These are phyloP conservation scores for Erucastrum elatum DNA, from an alignment of 345 rosid genomes.

Conservation along the genomic window DNA sequence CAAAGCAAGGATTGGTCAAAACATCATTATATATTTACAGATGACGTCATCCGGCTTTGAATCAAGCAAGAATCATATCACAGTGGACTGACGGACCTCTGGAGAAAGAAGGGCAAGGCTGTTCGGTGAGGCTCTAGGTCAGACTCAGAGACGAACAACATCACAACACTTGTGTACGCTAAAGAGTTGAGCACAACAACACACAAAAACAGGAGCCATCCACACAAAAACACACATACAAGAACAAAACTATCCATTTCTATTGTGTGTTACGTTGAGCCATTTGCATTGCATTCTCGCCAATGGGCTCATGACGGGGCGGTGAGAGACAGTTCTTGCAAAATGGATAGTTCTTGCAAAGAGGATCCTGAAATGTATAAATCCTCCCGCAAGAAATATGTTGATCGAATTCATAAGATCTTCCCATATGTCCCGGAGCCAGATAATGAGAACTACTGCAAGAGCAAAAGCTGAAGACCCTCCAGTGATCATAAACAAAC, in stretches of 20 bases:
- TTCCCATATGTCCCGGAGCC: slow-evolving; percentile 12
- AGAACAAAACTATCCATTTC: neutral
- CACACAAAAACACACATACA: too few relatives aligned
- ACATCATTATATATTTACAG: neutral
- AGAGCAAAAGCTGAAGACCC: slow-evolving; percentile 21
- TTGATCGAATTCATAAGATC: neutral
- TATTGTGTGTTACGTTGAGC: slow-evolving; percentile 12
- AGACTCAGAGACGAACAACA: neutral
- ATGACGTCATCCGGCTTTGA: neutral
- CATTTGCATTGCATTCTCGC: slow-evolving; percentile 4
- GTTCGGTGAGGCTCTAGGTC: neutral
- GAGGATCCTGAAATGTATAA: neutral
- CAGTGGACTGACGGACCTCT: neutral
- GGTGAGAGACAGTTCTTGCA: slow-evolving; percentile 4
- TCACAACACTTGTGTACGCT: neutral
- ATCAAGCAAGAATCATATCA: neutral
- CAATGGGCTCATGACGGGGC: slow-evolving; percentile 9
- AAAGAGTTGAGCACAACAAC: neutral
- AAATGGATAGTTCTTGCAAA: slow-evolving; percentile 21
- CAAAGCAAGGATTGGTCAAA: neutral
- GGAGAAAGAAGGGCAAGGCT: neutral
- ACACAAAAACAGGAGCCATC: neutral
- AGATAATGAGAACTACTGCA: neutral
- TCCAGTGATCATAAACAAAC: slow-evolving; percentile 36
- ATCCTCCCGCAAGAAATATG: neutral